phyloP scores from a whole-genome alignment of 192 early-diverging fungal genomes.

The Entomortierella beljakovae region DNA sequence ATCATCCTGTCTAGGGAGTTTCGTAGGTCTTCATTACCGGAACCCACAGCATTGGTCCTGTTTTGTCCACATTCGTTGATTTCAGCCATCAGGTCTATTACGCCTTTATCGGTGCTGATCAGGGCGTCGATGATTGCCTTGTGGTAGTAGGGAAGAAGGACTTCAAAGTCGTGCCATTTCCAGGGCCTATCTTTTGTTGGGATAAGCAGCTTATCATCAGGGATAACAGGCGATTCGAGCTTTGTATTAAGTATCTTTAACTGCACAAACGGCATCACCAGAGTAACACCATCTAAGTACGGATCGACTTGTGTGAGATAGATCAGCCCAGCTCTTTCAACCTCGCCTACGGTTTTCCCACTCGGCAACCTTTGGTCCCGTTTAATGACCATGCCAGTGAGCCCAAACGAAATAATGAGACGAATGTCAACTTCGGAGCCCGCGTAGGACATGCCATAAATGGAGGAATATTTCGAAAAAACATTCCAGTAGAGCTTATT shows the following conservation, averaged over 20 bases:
- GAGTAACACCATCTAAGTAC: not conserved
- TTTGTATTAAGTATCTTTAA: not conserved
- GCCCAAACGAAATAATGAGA: not conserved
- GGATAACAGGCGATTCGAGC: not conserved
- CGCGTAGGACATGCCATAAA: not conserved
- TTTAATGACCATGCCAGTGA: not conserved
- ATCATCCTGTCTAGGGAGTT: not conserved
- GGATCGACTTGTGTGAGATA: not conserved
- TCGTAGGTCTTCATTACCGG: not conserved
- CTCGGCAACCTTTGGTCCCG: not conserved
- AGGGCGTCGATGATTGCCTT: not conserved
- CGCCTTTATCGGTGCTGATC: not conserved
- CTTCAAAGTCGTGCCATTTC: not conserved
- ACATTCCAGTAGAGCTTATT: not conserved
- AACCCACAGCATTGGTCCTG: not conserved
- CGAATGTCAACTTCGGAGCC: not conserved
- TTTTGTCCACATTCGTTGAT: not conserved
- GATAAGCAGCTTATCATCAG: not conserved
- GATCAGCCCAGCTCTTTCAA: not conserved
- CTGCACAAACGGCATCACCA: not conserved
- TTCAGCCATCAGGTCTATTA: not conserved
- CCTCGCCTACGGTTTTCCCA: not conserved
- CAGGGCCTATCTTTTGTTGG: not conserved
- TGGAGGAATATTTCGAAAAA: not conserved
- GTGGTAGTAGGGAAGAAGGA: not conserved